A percentile compares a stretch with the other conserved stretches of the same genome.
These are phyloP conservation scores for Xerocomellus chrysenteron DNA, from an alignment of 768 basidiomycete genomes.

Conservation along the genomic window DNA sequence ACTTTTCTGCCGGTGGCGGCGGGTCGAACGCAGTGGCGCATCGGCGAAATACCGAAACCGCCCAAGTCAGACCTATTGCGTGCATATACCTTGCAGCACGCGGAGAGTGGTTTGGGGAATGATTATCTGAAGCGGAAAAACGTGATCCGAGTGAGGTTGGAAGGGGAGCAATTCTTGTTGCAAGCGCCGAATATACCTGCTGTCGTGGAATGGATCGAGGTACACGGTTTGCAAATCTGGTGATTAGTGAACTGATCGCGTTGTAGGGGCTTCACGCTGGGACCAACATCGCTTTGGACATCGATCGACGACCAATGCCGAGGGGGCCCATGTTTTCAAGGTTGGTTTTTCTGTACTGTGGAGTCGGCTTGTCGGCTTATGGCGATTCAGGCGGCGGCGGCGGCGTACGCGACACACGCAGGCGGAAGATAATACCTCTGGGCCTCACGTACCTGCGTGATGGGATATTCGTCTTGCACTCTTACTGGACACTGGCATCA, in stretches of 20 bases:
- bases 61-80: constrained; percentile 55
- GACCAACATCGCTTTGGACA: constrained; percentile 85
- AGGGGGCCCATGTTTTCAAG: constrained; percentile 83
- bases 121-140: constrained; percentile 94
- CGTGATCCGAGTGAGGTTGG: constrained; percentile 87
- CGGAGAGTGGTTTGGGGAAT: constrained; percentile 92
- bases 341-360: constrained; percentile 32
- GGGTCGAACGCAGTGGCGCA: constrained; percentile 17
- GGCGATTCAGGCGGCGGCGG: constrained; percentile 25
- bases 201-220: constrained; percentile 97
- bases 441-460: not conserved
- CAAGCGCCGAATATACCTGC: constrained; percentile 81
- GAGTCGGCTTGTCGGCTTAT: not conserved
- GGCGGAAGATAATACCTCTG: constrained; percentile 5
- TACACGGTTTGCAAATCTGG: constrained; percentile 32
- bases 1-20: constrained; percentile 23
- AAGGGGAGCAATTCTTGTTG: constrained; percentile 95
- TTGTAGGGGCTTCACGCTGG: constrained; percentile 86
- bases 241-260: constrained; percentile 5
- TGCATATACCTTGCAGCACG: constrained; percentile 80
- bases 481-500: not conserved
- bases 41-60: constrained; percentile 39
- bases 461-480: too few relatives aligned
- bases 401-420: constrained; percentile 25
- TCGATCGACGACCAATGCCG: constrained; percentile 92